Base-by-base conservation (phyloP, 805 yeast genomes). In the Scheffersomyces ergatensis region DNA sequence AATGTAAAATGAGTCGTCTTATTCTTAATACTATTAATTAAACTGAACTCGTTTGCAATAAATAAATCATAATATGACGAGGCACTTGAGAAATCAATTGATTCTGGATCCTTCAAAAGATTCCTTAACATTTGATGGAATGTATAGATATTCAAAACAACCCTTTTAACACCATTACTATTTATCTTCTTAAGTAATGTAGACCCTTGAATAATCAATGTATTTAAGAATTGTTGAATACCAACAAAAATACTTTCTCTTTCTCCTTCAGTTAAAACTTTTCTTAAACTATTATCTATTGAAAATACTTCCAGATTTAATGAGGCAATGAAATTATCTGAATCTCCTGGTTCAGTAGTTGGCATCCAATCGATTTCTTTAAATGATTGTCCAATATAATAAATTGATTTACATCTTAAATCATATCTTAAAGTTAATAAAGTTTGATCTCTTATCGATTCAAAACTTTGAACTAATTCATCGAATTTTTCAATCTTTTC, bases 121-220 rank as follows among this genome's bases (percentile, higher is more conserved):
- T 77, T 78, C 44, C 85, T 72, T 41, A 85, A 69, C 75, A 81
- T 77, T 55, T 84, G 90, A 60, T 82, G 89, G 33, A 84, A 60
- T 0, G 84, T 80, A 38, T 79, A 68, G 16, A 85, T 77, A 54
- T 84, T 84, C 49, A 79, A 66, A 43, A 78, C 63, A 45, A 85
- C 63, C 48, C 77, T 74, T 49, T 76, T 74, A 40, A 83, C 68
- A 25, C 92, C 90, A 45, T 74, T 71, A 15, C 63, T 62, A 55
- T 82, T 83, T 50, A 83, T 65, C 36, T 67, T 70, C 16, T 59
- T 58, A 7, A 85, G 66, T 39, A 74, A 60, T 19, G 65, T 64
- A 4, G 85, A 74, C 16, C 80, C 83, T 24, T 58, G 58, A 4
- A 85, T 74, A 35, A 81, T 60, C 21, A 79, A 56, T 40, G 64